Base-by-base conservation (phyloP, 345 rosid species). In the Gossypium turneri region DNA sequence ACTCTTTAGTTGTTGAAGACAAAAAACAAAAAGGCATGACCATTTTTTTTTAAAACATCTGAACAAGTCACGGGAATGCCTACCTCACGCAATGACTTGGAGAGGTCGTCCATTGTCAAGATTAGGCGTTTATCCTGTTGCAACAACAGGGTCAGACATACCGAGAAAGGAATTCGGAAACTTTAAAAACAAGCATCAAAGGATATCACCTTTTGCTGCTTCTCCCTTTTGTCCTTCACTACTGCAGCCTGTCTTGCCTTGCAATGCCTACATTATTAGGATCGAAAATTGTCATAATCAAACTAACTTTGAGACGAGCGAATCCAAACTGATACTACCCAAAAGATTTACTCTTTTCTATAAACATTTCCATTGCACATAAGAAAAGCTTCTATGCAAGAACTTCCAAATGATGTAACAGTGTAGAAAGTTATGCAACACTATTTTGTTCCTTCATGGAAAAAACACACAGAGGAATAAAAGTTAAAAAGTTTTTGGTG, bases 31-130 rank as follows among this genome's bases (percentile, higher is more conserved):
- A 12, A 48, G 41, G 75, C 10, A 22, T 58, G 4, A 57, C 4
- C 19, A 20, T 20, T 17, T 24, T 38, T 9, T 1, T 13, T 51
- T 34, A 12, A 13, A 13, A 44, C 48, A 58, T 59, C 5, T 34
- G 47, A 65, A 56, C 11, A 13, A 72, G n/a, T 22, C 71, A 67
- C 4, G 12, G 7, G 22, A 58, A 72, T 19, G 75, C 82, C 78
- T 84, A 95, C 98, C 90, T 91, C 98, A 22, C 75, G 89, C 76
- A 95, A 63, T 50, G 99, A 97, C 85, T 88, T 95, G 12, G 97
- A 93, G 50, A 93, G 90, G 76, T 95, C 99, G 2, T 94, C 97
- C 97, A 93, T 93, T 6, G 96, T 89, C 88, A 95, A 84, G 74
- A 93, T 81, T 58, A 88, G 85, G 43, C 97, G 92, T 77, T 94